These are phyloP conservation scores for Salix brachista DNA, from an alignment of 345 rosid species.

Conservation along the genomic window DNA sequence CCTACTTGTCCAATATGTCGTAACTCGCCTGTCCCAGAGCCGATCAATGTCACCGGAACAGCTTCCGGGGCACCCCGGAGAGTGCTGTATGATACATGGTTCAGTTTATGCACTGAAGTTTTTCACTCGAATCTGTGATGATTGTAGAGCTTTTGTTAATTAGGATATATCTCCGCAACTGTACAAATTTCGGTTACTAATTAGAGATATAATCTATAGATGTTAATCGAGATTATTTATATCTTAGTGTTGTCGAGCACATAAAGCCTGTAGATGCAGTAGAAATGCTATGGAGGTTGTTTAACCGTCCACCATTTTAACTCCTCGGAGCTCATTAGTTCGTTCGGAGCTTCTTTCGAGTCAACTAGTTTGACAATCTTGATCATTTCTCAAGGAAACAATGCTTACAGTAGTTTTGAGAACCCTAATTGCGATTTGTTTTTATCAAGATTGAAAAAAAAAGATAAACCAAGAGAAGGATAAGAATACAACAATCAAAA, in stretches of 20 bases:
- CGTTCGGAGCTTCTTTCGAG: not conserved
- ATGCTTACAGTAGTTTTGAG: not conserved
- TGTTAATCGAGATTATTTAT: not conserved
- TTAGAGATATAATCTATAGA: not conserved
- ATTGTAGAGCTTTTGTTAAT: not conserved
- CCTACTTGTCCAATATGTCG: constrained; percentile 39
- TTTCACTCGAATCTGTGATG: not conserved
- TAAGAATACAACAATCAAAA: too few species aligned
- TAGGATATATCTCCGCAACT: not conserved
- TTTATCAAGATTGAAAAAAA: too few species aligned
- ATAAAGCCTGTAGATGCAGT: not conserved
- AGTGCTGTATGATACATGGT: not conserved
- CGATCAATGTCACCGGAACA: not conserved
- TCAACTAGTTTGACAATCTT: not conserved
- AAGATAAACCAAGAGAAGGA: too few species aligned
- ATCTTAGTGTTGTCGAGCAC: not conserved
- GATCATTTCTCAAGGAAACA: not conserved
- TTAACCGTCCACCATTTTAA: not conserved
- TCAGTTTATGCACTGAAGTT: constrained; percentile 1
- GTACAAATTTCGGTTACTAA: not conserved
- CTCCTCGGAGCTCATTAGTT: not conserved
- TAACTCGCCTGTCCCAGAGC: constrained; percentile 14
- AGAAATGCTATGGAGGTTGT: too few species aligned
- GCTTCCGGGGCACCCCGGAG: not conserved
- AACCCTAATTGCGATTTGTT: too few species aligned